Conservation (phyloP, 1,284 basidiomycete genomes). For the Cutaneotrichosporon cavernicola region DNA sequence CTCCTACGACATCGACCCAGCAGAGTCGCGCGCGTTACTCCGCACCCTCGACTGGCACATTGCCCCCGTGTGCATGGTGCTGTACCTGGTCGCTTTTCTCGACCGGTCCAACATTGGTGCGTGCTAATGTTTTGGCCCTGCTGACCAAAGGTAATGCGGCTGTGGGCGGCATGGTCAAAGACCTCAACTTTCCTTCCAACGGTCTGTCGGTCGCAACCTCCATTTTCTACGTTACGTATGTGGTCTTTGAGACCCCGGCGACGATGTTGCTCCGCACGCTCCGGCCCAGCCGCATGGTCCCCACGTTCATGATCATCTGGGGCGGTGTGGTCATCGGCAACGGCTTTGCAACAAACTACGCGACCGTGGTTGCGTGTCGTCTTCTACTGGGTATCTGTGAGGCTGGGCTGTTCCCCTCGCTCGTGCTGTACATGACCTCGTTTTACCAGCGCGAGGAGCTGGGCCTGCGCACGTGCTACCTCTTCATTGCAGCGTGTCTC, state of each 20-base stretch:
- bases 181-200: conserved; percentile 23
- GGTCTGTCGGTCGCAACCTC: conserved; percentile 22
- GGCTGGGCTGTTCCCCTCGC: conserved; percentile 34
- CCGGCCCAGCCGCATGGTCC: conserved; percentile 24
- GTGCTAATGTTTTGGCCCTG: neutral
- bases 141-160: conserved; percentile 21
- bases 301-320: conserved; percentile 29
- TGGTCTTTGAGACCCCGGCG: conserved; percentile 40
- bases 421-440: conserved; percentile 31
- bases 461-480: conserved; percentile 34
- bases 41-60: conserved; percentile 20
- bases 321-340: conserved; percentile 34
- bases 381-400: conserved; percentile 39
- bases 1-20: conserved; percentile 2
- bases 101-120: conserved; percentile 22
- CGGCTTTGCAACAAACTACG: conserved; percentile 25
- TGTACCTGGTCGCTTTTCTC: conserved; percentile 22
- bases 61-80: conserved; percentile 17
- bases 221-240: conserved; percentile 38
- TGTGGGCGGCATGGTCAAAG: conserved; percentile 22
- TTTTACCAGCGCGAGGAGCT: conserved; percentile 38
- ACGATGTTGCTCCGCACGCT: conserved; percentile 37
- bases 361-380: conserved; percentile 27
- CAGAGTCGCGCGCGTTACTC: conserved; percentile 9
- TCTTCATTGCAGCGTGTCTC: conserved; percentile 38